Conservation (phyloP, 2,329 filamentous ascomycete genomes). For the Ceratocystis diversiconidia region DNA sequence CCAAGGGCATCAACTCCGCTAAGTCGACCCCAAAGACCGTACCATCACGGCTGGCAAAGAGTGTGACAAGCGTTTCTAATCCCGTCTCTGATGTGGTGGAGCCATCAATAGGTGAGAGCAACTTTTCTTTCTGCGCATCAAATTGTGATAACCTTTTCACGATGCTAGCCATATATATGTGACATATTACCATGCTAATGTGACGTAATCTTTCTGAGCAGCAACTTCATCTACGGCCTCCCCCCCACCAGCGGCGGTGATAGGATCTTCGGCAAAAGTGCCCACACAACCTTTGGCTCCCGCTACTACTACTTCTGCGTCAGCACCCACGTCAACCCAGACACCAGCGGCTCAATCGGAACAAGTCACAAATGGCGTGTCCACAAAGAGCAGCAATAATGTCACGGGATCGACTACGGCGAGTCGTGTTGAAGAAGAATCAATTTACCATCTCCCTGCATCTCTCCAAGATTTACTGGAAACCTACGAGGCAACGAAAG, state of each 20-base stretch:
- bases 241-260: slow-evolving; percentile 1
- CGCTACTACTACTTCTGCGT: not conserved
- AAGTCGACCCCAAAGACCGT: slow-evolving; percentile 23
- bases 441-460: slow-evolving; percentile 81
- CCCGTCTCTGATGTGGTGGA: slow-evolving; percentile 31
- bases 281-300: not conserved
- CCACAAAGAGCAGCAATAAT: slow-evolving; percentile 35
- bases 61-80: slow-evolving; percentile 30
- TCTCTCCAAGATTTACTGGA: slow-evolving; percentile 82
- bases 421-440: slow-evolving; percentile 46
- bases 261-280: not conserved
- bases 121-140: slow-evolving; percentile 13
- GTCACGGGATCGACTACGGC: slow-evolving; percentile 22
- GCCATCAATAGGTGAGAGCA: slow-evolving; percentile 30
- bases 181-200: not conserved
- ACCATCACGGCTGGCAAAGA: slow-evolving; percentile 13
- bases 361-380: slow-evolving; percentile 24
- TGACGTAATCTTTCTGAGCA: not conserved
- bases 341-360: not conserved
- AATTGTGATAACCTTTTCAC: not conserved
- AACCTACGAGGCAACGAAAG: slow-evolving; percentile 74
- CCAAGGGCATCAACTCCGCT: slow-evolving; percentile 29
- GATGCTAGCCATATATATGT: slow-evolving; percentile 12
- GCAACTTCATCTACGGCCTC: slow-evolving; percentile 44
- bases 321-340: not conserved